Conservation (phyloP, 2,329 filamentous ascomycete genomes). For the Phaeosphaeriaceae sp. region DNA sequence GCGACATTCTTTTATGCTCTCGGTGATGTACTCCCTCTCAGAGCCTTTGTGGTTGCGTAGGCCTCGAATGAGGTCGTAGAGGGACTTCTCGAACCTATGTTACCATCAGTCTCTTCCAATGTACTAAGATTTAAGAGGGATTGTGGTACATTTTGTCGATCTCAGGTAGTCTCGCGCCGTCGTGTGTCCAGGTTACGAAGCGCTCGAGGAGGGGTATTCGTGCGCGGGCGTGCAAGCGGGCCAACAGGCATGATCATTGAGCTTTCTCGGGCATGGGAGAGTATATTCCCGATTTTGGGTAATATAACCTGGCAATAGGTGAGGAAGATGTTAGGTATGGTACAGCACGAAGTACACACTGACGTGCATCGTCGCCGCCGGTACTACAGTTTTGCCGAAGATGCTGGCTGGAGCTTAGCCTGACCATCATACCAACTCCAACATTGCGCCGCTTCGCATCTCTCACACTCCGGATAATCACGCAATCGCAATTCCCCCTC, state of each 20-base stretch:
- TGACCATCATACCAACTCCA: constrained; percentile 11
- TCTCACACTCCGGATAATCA: neutral
- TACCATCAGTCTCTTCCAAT: constrained; percentile 11
- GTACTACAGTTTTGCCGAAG: constrained; percentile 27
- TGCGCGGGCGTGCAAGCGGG: constrained; percentile 26
- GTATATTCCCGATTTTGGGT: constrained; percentile 2
- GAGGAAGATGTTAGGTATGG: neutral
- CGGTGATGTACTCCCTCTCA: constrained; percentile 94
- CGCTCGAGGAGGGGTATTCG: constrained; percentile 38
- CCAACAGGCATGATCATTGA: constrained; percentile 44
- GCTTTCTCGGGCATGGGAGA: constrained; percentile 22
- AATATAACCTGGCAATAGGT: neutral
- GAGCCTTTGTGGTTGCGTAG: constrained; percentile 93
- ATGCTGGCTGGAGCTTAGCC: constrained; percentile 20
- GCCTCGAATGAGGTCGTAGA: constrained; percentile 98
- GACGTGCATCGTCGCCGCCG: constrained; percentile 24
- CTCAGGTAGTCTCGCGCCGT: constrained; percentile 21
- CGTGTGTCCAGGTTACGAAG: constrained; percentile 21
- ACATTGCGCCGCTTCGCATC: constrained; percentile 12
- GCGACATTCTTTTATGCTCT: constrained; percentile 93
- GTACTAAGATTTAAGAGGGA: too few relatives aligned
- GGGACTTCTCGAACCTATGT: constrained; percentile 94
- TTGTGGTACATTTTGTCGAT: constrained; percentile 32
- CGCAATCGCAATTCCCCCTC: neutral
- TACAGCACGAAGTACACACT: neutral